Conservation (phyloP, 306 rosid genomes). For the Citrullus mucosospermus region DNA sequence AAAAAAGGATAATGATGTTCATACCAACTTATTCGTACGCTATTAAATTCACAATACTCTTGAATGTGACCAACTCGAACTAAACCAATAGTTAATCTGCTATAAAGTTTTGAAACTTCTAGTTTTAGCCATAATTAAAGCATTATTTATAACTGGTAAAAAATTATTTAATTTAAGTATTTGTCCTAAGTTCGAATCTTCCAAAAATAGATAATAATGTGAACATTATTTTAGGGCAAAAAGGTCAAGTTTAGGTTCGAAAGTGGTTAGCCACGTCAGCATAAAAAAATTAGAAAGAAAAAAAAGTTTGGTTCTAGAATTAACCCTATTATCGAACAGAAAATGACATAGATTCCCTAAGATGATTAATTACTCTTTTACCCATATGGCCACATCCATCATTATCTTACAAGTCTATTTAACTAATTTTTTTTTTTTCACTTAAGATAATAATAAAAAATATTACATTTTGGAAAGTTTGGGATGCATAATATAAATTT, state of each 20-base stretch:
- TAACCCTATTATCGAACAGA: neutral
- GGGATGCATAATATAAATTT: too few species aligned
- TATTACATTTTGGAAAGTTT: neutral
- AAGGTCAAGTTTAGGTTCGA: neutral
- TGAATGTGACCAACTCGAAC: neutral
- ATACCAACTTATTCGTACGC: neutral
- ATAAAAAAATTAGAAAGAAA: too few species aligned
- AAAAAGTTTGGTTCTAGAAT: neutral
- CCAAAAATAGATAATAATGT: neutral
- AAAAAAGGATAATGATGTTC: neutral
- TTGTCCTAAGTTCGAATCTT: neutral
- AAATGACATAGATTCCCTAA: neutral
- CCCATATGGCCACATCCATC: neutral
- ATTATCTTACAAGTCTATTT: neutral
- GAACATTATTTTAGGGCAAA: neutral
- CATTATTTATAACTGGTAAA: neutral
- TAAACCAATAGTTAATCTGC: neutral
- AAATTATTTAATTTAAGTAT: neutral
- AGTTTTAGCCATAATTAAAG: neutral
- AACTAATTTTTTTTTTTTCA: neutral
- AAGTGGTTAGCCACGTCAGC: neutral
- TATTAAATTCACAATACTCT: neutral
- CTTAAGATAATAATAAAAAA: neutral
- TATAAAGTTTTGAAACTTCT: neutral
- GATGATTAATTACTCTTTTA: neutral